Conservation (phyloP, 345 rosid species). For the Triadica sebifera region DNA sequence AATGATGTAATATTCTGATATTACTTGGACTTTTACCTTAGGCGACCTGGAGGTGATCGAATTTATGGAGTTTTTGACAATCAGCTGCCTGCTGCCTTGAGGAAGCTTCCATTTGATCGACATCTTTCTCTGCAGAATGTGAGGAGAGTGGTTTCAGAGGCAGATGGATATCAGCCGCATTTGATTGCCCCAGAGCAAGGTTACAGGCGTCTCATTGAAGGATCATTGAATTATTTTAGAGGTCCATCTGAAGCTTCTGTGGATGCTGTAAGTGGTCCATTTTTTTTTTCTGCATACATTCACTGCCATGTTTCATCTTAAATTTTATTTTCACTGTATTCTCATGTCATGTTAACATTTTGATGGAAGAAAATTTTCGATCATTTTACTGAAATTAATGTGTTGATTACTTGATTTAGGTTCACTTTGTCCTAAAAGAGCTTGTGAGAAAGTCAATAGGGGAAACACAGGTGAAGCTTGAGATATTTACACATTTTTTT, state of each 20-base stretch:
- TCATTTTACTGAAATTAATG: background rate
- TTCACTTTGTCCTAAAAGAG: slow-evolving; percentile 41
- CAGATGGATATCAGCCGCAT: slow-evolving; percentile 47
- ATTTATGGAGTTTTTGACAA: slow-evolving; percentile 44
- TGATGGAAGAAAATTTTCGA: background rate
- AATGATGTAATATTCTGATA: background rate
- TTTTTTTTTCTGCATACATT: background rate
- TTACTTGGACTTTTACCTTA: background rate
- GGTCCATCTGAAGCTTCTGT: slow-evolving; percentile 44
- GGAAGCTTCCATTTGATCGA: slow-evolving; percentile 45
- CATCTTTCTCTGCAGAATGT: slow-evolving; percentile 40
- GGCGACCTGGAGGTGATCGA: slow-evolving; percentile 45
- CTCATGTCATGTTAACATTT: background rate
- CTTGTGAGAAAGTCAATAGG: slow-evolving; percentile 39
- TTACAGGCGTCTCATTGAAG: slow-evolving; percentile 38
- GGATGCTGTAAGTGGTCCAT: slow-evolving; percentile 31
- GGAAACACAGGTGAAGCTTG: slow-evolving; percentile 35
- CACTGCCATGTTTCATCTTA: background rate
- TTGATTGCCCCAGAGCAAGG: slow-evolving; percentile 45
- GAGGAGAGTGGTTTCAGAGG: slow-evolving; percentile 38
- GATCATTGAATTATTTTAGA: slow-evolving; percentile 32
- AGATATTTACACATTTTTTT: background rate
- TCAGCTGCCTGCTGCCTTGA: slow-evolving; percentile 44
- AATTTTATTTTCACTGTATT: too few species aligned
- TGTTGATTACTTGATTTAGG: slow-evolving; percentile 28